Conservation (phyloP, 2,329 filamentous ascomycete species). For the Apiospora kogelbergensis region DNA sequence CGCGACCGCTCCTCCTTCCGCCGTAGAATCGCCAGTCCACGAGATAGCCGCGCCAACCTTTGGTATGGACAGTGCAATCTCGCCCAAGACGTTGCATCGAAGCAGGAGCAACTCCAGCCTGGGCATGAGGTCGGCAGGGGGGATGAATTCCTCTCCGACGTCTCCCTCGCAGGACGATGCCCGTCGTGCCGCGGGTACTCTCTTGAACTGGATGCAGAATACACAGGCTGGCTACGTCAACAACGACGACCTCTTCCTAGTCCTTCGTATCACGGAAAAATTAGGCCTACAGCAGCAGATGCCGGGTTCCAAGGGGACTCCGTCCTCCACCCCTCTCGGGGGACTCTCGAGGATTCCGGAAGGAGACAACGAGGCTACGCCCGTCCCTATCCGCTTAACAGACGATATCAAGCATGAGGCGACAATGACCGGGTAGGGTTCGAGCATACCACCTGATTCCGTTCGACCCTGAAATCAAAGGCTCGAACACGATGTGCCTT, state of each 20-base stretch:
- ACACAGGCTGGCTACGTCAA: slow-evolving; percentile 67
- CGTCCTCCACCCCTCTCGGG: slow-evolving; percentile 35
- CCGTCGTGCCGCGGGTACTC: slow-evolving; percentile 74
- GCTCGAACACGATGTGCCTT: neutral
- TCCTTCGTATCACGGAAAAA: slow-evolving; percentile 84
- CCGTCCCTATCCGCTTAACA: slow-evolving; percentile 19
- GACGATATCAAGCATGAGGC: slow-evolving; percentile 33
- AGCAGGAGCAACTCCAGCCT: slow-evolving; percentile 53
- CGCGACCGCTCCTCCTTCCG: slow-evolving; percentile 50
- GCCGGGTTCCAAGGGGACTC: slow-evolving; percentile 21
- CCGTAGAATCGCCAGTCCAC: slow-evolving; percentile 51
- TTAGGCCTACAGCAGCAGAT: slow-evolving; percentile 65
- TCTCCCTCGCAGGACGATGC: slow-evolving; percentile 82
- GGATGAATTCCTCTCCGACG: slow-evolving; percentile 47
- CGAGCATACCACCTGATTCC: neutral
- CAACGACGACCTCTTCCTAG: slow-evolving; percentile 72
- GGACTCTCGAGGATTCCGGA: slow-evolving; percentile 57
- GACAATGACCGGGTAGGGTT: slow-evolving; percentile 29
- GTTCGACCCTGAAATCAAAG: neutral
- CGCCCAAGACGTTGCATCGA: slow-evolving; percentile 47
- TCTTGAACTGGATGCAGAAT: slow-evolving; percentile 78
- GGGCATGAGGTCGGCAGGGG: slow-evolving; percentile 38
- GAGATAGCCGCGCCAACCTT: slow-evolving; percentile 44
- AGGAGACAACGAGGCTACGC: slow-evolving; percentile 52
- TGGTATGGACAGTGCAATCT: slow-evolving; percentile 44